A percentile compares a stretch with the other conserved stretches of the same genome.
Conservation (phyloP, 768 basidiomycete genomes). For the Panaeolus papilionaceus region DNA sequence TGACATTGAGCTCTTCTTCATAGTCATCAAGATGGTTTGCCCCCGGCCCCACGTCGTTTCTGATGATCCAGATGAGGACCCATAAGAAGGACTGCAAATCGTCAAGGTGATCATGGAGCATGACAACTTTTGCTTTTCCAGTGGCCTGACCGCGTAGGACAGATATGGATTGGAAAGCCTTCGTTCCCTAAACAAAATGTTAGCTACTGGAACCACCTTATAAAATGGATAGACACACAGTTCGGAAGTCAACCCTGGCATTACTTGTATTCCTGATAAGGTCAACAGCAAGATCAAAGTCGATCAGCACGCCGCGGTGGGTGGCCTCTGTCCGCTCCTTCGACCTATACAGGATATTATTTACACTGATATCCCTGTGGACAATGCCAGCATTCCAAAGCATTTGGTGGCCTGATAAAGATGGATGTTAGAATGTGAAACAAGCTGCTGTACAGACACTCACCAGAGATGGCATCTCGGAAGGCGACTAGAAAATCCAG, state of each 20-base stretch:
- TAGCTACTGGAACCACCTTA: neutral
- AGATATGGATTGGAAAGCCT: neutral
- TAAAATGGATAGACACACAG: neutral
- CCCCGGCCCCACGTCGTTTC: neutral
- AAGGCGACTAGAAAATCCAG: neutral
- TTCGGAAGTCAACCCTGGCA: neutral
- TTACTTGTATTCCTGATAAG: neutral
- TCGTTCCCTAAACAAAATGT: neutral
- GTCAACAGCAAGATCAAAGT: neutral
- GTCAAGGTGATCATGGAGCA: neutral
- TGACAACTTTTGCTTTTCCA: neutral
- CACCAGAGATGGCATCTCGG: neutral
- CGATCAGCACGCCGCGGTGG: neutral
- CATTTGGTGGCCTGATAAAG: neutral
- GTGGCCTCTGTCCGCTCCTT: neutral
- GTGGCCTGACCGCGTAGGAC: neutral
- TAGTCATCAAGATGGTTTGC: neutral
- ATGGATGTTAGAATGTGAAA: too few species aligned
- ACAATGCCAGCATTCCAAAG: neutral
- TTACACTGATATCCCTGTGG: neutral
- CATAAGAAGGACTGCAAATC: conserved; percentile 5
- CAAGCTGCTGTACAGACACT: neutral
- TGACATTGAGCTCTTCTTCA: too few species aligned
- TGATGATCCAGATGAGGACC: neutral
- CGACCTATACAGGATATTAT: neutral